phyloP scores from a whole-genome alignment of 768 basidiomycete species.

The Phlebiopsis gigantea region DNA sequence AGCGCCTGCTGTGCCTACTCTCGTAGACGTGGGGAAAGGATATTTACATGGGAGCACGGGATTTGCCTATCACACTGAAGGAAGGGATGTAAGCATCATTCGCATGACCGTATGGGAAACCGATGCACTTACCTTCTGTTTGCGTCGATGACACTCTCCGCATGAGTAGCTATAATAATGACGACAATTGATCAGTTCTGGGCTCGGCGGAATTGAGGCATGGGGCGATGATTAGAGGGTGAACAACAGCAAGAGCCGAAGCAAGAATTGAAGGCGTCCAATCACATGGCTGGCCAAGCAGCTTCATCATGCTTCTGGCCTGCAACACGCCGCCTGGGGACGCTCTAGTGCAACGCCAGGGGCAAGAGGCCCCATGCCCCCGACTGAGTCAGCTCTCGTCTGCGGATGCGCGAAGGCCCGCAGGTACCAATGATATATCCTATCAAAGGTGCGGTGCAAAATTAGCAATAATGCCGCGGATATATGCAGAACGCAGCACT shows the following conservation, averaged over 20 bases:
- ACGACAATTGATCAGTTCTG: not conserved
- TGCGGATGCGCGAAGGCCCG: not conserved
- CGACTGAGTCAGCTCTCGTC: not conserved
- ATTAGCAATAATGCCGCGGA: not conserved
- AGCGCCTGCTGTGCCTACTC: not conserved
- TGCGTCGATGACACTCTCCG: conserved; percentile 83
- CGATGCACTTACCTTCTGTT: conserved; percentile 63
- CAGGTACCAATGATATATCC: not conserved
- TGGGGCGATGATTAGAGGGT: not conserved
- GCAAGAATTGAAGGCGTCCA: not conserved
- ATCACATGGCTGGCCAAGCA: not conserved
- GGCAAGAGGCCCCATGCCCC: not conserved
- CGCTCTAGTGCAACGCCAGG: not conserved
- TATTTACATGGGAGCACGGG: conserved; percentile 74
- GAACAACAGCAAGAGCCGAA: not conserved
- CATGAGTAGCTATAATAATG: conserved; percentile 61
- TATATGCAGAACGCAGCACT: not conserved
- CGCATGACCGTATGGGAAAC: conserved; percentile 11
- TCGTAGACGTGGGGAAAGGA: not conserved
- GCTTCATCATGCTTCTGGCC: not conserved
- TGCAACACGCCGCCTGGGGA: not conserved
- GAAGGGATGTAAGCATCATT: not conserved
- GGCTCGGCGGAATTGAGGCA: not conserved
- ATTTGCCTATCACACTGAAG: conserved; percentile 78
- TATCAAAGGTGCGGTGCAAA: not conserved